Base-by-base conservation (phyloP, 257 asterid genomes). In the Solanum chaucha region DNA sequence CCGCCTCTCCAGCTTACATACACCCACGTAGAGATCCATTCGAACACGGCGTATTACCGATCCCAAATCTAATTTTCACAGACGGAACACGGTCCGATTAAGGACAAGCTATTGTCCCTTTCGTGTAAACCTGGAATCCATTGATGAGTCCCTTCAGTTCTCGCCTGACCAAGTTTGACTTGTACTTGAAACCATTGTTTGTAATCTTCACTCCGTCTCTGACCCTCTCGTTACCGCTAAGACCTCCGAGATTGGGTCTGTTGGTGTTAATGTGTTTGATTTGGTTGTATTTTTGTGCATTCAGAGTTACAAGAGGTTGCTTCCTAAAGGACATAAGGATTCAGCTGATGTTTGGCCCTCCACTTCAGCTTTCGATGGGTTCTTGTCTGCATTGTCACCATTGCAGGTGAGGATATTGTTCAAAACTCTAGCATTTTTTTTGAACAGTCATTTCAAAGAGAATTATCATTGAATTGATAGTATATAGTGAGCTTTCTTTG, bases 261-360 rank as follows among this genome's bases (percentile, higher is more conserved):
- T 91, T 26, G 96, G 97, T 77, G 97, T 94, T 34, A 89, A 93
- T 88, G 95, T 90, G 78, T 95, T 87, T 90, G 98, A 96, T 93
- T 92, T 96, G 97, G 90, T 96, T 13, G 83, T 95, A 11, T 95
- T 95, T 88, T 55, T 96, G 92, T 96, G 93, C 81, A 91, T 95
- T 84, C 96, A 96, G 92, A 94, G 92, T 85, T 96, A 96, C 84
- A 96, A 94, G 92, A 92, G 98, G 88, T 86, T 96, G 92, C 92
- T 96, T 86, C 98, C 99, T 11, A 96, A 93, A 88, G 97, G 98
- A 36, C 98, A 96, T 48, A 92, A 82, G 91, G 98, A 96, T 88
- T 93, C 98, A n/a, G 99, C 98, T 26, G 99, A 96, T 90, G 98
- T 96, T 67, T 95, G 98, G 97, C 98, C 99, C 14, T 95, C 99